phyloP scores from a whole-genome alignment of 2,329 filamentous ascomycete genomes.

The Sporothrix luriei region DNA sequence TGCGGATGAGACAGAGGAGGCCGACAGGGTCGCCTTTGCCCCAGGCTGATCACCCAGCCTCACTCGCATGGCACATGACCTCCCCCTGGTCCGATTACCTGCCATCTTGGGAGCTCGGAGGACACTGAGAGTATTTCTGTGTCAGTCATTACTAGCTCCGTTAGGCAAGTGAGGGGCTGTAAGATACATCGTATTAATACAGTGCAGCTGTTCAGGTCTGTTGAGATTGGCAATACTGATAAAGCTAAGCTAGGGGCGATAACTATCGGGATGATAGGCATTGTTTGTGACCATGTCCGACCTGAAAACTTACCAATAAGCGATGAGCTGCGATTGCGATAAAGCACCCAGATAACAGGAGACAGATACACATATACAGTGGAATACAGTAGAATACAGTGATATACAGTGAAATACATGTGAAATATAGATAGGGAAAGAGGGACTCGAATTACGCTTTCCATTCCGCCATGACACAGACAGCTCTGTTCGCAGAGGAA shows the following conservation, averaged over 20 bases:
- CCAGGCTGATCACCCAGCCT: slow-evolving; percentile 1
- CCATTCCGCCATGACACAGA: background rate
- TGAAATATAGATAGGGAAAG: slow-evolving; percentile 11
- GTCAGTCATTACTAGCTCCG: slow-evolving; percentile 5
- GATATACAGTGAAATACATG: background rate
- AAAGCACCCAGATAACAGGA: background rate
- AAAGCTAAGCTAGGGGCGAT: slow-evolving; percentile 11
- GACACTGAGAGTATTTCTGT: background rate
- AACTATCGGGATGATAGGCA: slow-evolving; percentile 13
- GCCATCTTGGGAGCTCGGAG: slow-evolving; percentile 14
- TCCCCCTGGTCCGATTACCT: background rate
- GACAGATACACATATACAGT: background rate
- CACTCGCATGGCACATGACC: slow-evolving; percentile 28
- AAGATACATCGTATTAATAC: too few relatives aligned
- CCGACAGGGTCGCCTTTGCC: background rate
- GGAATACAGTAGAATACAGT: background rate
- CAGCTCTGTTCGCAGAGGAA: slow-evolving; percentile 13
- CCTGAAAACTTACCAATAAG: slow-evolving; percentile 13
- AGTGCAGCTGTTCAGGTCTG: background rate
- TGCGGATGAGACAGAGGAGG: slow-evolving; percentile 8
- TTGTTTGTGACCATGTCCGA: background rate
- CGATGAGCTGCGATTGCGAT: background rate
- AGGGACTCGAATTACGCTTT: background rate
- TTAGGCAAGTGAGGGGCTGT: background rate
- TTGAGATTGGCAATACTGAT: background rate